phyloP scores from a whole-genome alignment of 2,329 filamentous ascomycete genomes.

The Sporothrix pallida region DNA sequence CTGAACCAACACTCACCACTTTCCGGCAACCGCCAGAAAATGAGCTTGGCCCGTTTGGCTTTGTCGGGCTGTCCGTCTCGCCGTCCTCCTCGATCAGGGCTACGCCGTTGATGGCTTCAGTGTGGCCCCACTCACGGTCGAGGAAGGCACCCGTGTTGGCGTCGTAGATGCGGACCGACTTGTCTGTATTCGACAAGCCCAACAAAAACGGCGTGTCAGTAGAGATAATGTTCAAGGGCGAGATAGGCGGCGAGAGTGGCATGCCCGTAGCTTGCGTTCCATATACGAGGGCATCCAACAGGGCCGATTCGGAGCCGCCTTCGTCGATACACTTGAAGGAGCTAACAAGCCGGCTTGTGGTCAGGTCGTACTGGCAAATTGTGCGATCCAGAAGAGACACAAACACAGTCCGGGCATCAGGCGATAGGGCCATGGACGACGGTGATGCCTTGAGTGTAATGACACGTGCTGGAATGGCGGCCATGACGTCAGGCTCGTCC shows the following conservation, averaged over 20 bases:
- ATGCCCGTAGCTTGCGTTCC: slow-evolving; percentile 54
- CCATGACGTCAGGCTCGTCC: slow-evolving; percentile 66
- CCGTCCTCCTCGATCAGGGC: slow-evolving; percentile 69
- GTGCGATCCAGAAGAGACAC: slow-evolving; percentile 67
- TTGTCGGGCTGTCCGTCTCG: slow-evolving; percentile 36
- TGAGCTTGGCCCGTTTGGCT: neutral
- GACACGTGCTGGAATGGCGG: slow-evolving; percentile 76
- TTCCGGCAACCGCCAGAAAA: slow-evolving; percentile 51
- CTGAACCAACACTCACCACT: slow-evolving; percentile 76
- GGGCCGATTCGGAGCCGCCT: slow-evolving; percentile 78
- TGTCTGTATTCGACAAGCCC: slow-evolving; percentile 93
- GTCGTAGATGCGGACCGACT: slow-evolving; percentile 91
- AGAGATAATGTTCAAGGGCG: neutral
- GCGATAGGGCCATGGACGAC: slow-evolving; percentile 76
- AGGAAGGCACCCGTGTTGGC: slow-evolving; percentile 76
- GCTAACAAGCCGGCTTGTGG: slow-evolving; percentile 70
- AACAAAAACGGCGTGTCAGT: slow-evolving; percentile 70
- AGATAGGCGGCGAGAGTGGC: neutral
- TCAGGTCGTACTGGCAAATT: slow-evolving; percentile 65
- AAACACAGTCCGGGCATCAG: slow-evolving; percentile 64
- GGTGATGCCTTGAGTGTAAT: slow-evolving; percentile 87
- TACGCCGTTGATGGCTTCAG: slow-evolving; percentile 88
- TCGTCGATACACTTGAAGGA: slow-evolving; percentile 85
- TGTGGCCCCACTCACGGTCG: slow-evolving; percentile 92
- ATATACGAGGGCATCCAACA: slow-evolving; percentile 77